Evolutionary conservation across 345 rosid genomes (phyloP).

Genomic region (Populus alba): DNA sequence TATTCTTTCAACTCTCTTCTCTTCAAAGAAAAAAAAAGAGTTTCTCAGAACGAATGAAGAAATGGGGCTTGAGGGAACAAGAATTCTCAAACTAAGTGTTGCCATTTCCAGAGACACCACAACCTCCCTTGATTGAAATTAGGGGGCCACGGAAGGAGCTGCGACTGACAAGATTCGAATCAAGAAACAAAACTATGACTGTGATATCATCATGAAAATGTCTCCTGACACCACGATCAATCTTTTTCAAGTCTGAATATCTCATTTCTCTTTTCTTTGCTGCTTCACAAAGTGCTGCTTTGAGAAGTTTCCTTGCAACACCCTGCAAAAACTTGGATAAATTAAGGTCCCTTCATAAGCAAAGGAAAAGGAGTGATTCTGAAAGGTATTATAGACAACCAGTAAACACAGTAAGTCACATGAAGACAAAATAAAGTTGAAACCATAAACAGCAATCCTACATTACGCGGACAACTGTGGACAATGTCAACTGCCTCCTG

Average conservation of each 20-base stretch:
- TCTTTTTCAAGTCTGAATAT: constrained; percentile 88
- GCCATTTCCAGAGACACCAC: constrained; percentile 32
- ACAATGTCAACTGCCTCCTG: constrained; percentile 97
- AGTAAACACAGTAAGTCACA: background rate
- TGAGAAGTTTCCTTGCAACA: constrained; percentile 70
- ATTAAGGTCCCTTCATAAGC: background rate
- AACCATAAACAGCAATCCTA: constrained; percentile 34
- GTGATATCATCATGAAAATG: constrained; percentile 97
- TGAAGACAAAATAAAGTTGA: constrained; percentile 1
- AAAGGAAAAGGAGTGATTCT: constrained; percentile 4
- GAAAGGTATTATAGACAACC: background rate
- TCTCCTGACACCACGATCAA: constrained; percentile 89
- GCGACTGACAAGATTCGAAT: constrained; percentile 50
- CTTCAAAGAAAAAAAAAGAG: constrained; percentile 6
- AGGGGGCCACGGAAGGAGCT: constrained; percentile 40
- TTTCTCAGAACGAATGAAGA: constrained; percentile 25
- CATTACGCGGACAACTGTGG: constrained; percentile 66
- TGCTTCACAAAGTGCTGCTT: constrained; percentile 76
- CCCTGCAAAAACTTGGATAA: constrained; percentile 43
- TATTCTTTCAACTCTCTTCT: constrained; percentile 10
- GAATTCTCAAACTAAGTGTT: constrained; percentile 33
- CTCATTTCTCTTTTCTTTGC: constrained; percentile 97
- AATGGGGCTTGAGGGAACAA: constrained; percentile 8
- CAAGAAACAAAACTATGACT: constrained; percentile 76
- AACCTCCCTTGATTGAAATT: constrained; percentile 63